Conservation (phyloP, 371 early-diverging fungal species). For the Actinomortierella wolfii region DNA sequence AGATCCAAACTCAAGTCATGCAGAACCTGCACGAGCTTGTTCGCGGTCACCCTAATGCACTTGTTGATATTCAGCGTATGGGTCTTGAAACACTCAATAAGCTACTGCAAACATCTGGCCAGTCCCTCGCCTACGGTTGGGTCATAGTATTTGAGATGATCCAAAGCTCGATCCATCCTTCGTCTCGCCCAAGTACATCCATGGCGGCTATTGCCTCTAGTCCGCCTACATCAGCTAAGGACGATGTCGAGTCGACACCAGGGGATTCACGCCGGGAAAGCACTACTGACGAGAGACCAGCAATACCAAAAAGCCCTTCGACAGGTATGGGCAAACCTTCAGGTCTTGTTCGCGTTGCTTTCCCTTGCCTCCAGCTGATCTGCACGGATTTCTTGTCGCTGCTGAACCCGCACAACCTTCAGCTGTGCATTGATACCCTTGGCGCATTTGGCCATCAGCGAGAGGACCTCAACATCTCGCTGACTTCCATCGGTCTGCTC, state of each 20-base stretch:
- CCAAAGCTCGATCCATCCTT: conserved; percentile 45
- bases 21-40: conserved; percentile 36
- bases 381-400: conserved; percentile 92
- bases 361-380: conserved; percentile 93
- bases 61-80: conserved; percentile 79
- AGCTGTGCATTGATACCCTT: conserved; percentile 82
- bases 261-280: background rate
- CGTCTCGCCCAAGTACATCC: background rate
- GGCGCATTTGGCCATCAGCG: conserved; percentile 83
- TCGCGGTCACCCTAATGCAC: conserved; percentile 31
- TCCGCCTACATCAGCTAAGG: background rate
- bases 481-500: conserved; percentile 90
- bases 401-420: conserved; percentile 75
- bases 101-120: conserved; percentile 89
- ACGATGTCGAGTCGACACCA: background rate
- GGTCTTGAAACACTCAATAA: conserved; percentile 90
- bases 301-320: conserved; percentile 9
- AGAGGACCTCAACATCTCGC: conserved; percentile 93
- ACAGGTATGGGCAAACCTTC: conserved; percentile 23
- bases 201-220: background rate
- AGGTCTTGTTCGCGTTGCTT: conserved; percentile 84
- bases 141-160: conserved; percentile 89
- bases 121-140: conserved; percentile 89
- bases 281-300: conserved; percentile 2
- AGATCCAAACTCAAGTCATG: conserved; percentile 57